Base-by-base conservation (phyloP, 352 stramenopile genomes). In the Lagenidium giganteum region DNA sequence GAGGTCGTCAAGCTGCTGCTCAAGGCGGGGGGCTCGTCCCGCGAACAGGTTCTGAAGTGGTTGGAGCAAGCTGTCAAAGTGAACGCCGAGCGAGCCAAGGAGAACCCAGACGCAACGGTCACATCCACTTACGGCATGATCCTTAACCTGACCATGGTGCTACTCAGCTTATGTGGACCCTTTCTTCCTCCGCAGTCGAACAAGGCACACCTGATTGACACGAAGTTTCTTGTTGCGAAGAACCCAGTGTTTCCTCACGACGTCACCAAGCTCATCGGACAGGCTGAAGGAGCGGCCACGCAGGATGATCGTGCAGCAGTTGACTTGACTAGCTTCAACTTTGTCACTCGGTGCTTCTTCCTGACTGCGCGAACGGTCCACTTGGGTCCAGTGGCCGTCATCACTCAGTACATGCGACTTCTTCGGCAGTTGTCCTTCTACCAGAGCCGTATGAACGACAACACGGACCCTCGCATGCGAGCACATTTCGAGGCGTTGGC, bases 331-430 rank as follows among this genome's bases (percentile, higher is more conserved):
- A 59, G 96, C 21, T 98, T 97, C 61, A 96, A 93, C 52, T 98
- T 99, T 57, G 96, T 98, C 60, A 96, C 96, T 9, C 78, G 96
- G 28, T 97, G 87, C 51, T 98, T 98, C 58, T 99, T 98, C 57
- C 79, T 97, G 32, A 95, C 87, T 11, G 91, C 89, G 30, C 72
- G 95, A 17, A 76, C 88, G 2, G 58, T 98, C 31, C 91, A 98
- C 47, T 72, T 98, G 0, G 95, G 92, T 4, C 76, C 95, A 6
- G 83, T 97, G 4, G 78, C 75, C 0, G 82, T 79, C 33, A 87
- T 94, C 18, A 70, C 75, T 5, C 70, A 84, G 38, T 90, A 90
- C 51, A 88, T 90, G 72, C 72, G 76, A 17, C 57, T 97, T n/a
- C 61, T 95, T 8, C 87, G 90, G 2, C 87, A 97, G 47, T 56